phyloP scores from a whole-genome alignment of 2,329 filamentous ascomycete genomes.

The Coniochaeta sp. region DNA sequence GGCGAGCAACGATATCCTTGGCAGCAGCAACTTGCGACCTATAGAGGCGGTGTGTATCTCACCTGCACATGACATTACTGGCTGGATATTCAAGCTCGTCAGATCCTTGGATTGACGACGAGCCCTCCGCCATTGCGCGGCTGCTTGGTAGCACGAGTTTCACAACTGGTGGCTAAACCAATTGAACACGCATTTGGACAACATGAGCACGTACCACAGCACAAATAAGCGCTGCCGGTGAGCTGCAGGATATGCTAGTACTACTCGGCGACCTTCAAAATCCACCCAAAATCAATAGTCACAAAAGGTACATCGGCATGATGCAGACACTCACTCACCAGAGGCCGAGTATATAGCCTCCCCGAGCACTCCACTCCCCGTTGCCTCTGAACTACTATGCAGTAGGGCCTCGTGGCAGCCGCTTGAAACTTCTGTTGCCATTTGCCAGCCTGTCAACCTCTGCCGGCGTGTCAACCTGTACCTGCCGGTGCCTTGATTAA shows the following conservation, averaged over 20 bases:
- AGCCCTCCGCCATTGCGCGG: too few species aligned
- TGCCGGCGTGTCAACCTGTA: neutral
- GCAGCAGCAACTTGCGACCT: neutral
- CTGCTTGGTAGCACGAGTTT: neutral
- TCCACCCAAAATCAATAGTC: neutral
- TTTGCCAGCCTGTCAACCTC: neutral
- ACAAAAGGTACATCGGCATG: neutral
- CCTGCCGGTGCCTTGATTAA: neutral
- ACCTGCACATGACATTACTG: too few species aligned
- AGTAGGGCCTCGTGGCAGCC: neutral
- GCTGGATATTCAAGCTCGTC: too few species aligned
- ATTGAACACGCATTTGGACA: neutral
- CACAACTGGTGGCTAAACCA: neutral
- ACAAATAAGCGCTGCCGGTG: neutral
- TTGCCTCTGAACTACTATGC: neutral
- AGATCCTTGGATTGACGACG: too few species aligned
- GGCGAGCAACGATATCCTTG: too few species aligned
- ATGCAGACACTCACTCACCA: neutral
- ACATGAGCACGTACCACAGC: neutral
- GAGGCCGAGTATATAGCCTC: neutral
- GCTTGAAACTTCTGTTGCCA: neutral
- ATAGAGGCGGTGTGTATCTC: neutral
- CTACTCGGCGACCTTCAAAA: neutral
- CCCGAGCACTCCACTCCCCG: neutral
- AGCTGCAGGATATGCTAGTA: neutral